Conservation (phyloP, 83 land plant species). For the Picea engelmannii region DNA sequence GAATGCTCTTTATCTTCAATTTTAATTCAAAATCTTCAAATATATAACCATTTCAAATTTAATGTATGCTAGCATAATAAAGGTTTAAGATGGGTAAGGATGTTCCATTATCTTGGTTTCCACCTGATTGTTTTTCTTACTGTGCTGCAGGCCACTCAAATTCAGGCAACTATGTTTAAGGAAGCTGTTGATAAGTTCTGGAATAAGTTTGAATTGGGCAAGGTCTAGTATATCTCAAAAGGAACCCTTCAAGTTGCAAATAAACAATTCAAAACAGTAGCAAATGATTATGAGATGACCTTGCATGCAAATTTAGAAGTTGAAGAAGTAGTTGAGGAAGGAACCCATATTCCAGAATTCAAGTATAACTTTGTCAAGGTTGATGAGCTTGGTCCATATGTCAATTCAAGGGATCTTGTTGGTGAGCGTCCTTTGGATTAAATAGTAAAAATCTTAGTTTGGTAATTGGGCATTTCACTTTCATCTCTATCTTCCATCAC, state of each 20-base stretch:
- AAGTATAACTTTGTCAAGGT: slow-evolving; percentile 77
- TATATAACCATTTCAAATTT: neutral
- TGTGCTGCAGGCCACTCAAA: slow-evolving; percentile 86
- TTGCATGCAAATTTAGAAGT: slow-evolving; percentile 78
- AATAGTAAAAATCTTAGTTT: neutral
- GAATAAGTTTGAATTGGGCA: slow-evolving; percentile 79
- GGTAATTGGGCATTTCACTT: neutral
- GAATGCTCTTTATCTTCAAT: neutral
- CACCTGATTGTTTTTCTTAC: neutral
- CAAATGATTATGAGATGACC: slow-evolving; percentile 98
- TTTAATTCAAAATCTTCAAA: neutral
- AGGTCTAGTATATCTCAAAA: slow-evolving; percentile 92
- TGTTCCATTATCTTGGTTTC: neutral
- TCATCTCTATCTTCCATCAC: neutral
- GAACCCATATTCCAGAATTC: slow-evolving; percentile 59
- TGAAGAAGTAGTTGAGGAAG: slow-evolving; percentile 77
- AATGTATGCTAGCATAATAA: neutral
- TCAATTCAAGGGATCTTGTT: slow-evolving; percentile 81
- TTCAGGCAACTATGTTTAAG: slow-evolving; percentile 98
- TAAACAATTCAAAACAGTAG: slow-evolving; percentile 82
- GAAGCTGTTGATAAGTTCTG: slow-evolving; percentile 89
- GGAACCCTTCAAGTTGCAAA: slow-evolving; percentile 85
- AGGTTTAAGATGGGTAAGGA: slow-evolving; percentile 8
- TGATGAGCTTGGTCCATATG: slow-evolving; percentile 78
- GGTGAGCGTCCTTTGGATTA: slow-evolving; percentile 47